Conservation (phyloP, 2,329 filamentous ascomycete species). For the Botryosphaeria agaves region DNA sequence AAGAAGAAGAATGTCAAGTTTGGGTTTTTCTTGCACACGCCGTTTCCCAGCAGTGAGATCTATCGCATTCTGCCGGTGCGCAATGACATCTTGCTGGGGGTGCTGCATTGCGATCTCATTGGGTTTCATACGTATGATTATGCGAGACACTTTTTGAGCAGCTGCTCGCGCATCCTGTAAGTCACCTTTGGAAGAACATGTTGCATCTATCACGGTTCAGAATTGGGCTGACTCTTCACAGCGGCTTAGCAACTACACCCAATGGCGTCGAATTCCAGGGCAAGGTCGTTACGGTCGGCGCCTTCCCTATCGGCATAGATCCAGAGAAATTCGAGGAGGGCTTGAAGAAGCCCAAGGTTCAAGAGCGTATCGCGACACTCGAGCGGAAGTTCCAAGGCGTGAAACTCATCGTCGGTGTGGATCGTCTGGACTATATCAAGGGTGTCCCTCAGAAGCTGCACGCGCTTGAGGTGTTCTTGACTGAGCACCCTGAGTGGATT, state of each 20-base stretch:
- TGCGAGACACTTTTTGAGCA: conserved; percentile 91
- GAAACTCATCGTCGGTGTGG: conserved; percentile 91
- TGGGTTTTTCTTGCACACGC: conserved; percentile 94
- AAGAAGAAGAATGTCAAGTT: conserved; percentile 87
- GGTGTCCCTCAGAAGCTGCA: conserved; percentile 96
- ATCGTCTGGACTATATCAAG: conserved; percentile 97
- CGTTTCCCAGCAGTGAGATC: conserved; percentile 92
- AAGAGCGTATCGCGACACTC: conserved; percentile 70
- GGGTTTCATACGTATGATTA: conserved; percentile 99
- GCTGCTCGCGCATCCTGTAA: conserved; percentile 82
- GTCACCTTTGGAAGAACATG: conserved; percentile 10
- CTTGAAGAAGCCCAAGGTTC: conserved; percentile 67
- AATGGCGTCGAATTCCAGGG: conserved; percentile 86
- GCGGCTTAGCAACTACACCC: conserved; percentile 60
- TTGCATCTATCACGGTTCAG: not conserved
- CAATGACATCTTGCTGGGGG: conserved; percentile 70
- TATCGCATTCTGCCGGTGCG: conserved; percentile 90
- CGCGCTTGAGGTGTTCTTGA: conserved; percentile 89
- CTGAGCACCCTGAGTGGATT: conserved; percentile 94
- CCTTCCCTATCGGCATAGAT: conserved; percentile 95
- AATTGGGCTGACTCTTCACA: conserved; percentile 8
- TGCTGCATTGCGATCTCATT: conserved; percentile 86
- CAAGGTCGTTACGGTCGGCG: conserved; percentile 77
- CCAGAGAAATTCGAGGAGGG: conserved; percentile 91
- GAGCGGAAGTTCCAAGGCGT: conserved; percentile 88